Percentiles rank a stretch among this genome's conserved stretches.
These are phyloP conservation scores for Arxiozyma telluris DNA, from an alignment of 1,139 yeast genomes.

Conservation along the genomic window DNA sequence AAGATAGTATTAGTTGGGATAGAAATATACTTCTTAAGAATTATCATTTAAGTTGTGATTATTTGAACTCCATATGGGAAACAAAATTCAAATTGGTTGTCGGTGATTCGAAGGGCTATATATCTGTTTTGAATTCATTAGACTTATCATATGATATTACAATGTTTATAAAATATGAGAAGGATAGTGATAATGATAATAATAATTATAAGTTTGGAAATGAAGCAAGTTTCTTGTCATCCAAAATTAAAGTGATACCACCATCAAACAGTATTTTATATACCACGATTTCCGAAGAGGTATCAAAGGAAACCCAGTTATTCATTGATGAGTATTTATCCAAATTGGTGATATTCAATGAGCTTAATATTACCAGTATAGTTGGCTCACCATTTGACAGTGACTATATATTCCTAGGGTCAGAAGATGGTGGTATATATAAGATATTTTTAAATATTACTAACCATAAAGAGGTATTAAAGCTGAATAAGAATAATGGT, in stretches of 20 bases:
- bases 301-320: not conserved
- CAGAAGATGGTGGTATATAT: constrained; percentile 26
- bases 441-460: constrained; percentile 12
- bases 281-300: not conserved
- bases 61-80: constrained; percentile 13
- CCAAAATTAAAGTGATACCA: not conserved
- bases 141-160: constrained; percentile 7
- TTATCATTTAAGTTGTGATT: constrained; percentile 14
- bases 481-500: not conserved
- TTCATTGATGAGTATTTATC: constrained; percentile 10
- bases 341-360: constrained; percentile 14
- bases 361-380: constrained; percentile 17
- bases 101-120: constrained; percentile 17
- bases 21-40: constrained; percentile 18
- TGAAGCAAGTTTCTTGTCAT: no score
- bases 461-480: not conserved
- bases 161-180: constrained; percentile 10
- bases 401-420: constrained; percentile 19
- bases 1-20: constrained; percentile 8
- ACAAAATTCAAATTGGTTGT: constrained; percentile 11
- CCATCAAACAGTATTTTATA: not conserved
- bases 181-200: constrained; percentile 1
- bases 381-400: constrained; percentile 15
- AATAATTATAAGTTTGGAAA: no score
- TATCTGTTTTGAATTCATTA: constrained; percentile 15